A percentile compares a stretch with the other conserved stretches of the same genome.
Conservation (phyloP, 345 rosid species). For the Bruguiera parviflora region DNA sequence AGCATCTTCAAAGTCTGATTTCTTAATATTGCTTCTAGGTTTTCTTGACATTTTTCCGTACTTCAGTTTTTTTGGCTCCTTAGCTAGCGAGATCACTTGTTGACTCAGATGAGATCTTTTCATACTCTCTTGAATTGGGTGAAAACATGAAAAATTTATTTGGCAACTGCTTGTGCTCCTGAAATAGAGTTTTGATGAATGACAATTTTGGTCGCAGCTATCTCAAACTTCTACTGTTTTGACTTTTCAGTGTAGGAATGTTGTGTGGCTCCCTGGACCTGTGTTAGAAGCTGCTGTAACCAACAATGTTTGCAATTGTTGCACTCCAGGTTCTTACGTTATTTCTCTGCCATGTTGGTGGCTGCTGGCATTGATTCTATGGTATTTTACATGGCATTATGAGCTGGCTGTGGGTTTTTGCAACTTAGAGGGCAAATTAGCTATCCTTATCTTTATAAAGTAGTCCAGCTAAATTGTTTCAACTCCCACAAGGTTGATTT, state of each 20-base stretch:
- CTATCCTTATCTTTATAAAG: background rate
- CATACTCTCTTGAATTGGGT: too few relatives aligned
- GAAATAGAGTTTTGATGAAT: background rate
- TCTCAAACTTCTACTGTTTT: slow-evolving; percentile 11
- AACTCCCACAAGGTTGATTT: too few relatives aligned
- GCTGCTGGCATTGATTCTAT: background rate
- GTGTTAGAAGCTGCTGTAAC: slow-evolving; percentile 82
- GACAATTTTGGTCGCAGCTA: background rate
- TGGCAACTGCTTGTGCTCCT: too few relatives aligned
- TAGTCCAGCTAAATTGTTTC: background rate
- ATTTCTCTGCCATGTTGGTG: background rate
- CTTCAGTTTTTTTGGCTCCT: too few relatives aligned
- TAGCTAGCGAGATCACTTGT: background rate
- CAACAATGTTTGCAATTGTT: slow-evolving; percentile 58
- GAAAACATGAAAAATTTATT: too few relatives aligned
- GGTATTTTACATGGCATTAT: background rate
- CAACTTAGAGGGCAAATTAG: background rate
- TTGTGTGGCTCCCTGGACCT: slow-evolving; percentile 95
- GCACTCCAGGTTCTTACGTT: slow-evolving; percentile 63
- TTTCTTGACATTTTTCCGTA: too few relatives aligned
- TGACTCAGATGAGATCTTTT: too few relatives aligned
- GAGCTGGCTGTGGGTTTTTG: background rate
- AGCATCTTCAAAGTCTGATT: too few relatives aligned
- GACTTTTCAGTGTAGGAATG: slow-evolving; percentile 78
- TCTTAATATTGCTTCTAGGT: too few relatives aligned